Evolutionary conservation across 1,284 basidiomycete species (phyloP).

Genomic region (Apiotrichum siamense): DNA sequence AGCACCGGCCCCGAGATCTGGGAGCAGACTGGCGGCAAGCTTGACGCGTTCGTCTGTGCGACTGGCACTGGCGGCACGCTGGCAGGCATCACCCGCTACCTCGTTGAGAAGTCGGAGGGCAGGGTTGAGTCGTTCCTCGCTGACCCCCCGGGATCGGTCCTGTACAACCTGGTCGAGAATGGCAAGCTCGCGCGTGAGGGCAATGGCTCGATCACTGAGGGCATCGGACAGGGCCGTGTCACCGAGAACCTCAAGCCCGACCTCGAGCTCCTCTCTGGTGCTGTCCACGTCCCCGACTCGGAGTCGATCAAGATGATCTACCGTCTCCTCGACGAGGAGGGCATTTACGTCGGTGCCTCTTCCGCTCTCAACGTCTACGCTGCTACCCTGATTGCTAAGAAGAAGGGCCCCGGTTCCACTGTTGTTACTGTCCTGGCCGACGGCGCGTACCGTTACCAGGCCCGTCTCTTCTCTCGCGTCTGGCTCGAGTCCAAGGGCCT

Average conservation of each 20-base stretch:
- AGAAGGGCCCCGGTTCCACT: conserved; percentile 70
- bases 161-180: conserved; percentile 77
- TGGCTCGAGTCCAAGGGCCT: conserved; percentile 87
- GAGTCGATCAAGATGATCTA: conserved; percentile 93
- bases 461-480: conserved; percentile 85
- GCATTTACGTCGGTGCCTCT: conserved; percentile 92
- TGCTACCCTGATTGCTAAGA: conserved; percentile 77
- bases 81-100: conserved; percentile 76
- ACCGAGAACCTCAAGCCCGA: conserved; percentile 91
- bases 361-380: conserved; percentile 94
- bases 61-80: conserved; percentile 96
- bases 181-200: conserved; percentile 75
- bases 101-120: conserved; percentile 78
- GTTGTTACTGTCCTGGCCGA: conserved; percentile 71
- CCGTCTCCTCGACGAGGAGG: conserved; percentile 84
- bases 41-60: conserved; percentile 88
- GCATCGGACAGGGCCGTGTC: conserved; percentile 96
- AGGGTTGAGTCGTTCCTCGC: conserved; percentile 87
- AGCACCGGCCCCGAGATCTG: conserved; percentile 97
- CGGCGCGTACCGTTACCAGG: conserved; percentile 63
- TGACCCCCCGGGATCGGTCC: conserved; percentile 90
- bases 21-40: conserved; percentile 71
- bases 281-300: conserved; percentile 79
- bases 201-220: conserved; percentile 88
- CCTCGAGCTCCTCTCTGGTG: conserved; percentile 70